Evolutionary conservation across 225 moss, liverwort and hornwort genomes (phyloP).

Genomic region (Sphagnum contortum): DNA sequence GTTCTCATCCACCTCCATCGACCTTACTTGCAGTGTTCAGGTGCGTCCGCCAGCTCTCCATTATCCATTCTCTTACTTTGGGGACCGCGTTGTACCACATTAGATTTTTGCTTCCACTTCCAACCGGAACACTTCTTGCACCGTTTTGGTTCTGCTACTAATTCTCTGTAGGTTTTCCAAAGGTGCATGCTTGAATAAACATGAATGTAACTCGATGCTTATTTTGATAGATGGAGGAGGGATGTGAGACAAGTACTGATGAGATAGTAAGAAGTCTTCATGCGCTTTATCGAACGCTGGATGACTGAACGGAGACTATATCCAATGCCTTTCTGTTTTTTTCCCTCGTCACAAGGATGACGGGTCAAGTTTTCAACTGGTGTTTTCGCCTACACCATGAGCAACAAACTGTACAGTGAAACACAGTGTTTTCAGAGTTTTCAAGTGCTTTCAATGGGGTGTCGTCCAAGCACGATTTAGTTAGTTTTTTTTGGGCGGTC

Average conservation of each 20-base stretch:
- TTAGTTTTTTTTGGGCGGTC: background rate
- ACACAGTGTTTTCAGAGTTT: background rate
- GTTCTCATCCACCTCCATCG: conserved; percentile 66
- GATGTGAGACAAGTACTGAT: conserved; percentile 63
- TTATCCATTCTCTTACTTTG: accelerated
- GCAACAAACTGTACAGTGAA: conserved; percentile 9
- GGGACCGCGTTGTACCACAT: background rate
- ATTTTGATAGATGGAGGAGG: conserved; percentile 54
- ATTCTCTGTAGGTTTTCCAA: no score
- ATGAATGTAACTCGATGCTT: no score
- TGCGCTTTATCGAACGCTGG: conserved; percentile 62
- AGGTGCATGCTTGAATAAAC: background rate
- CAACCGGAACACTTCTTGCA: no score
- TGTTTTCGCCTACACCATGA: background rate
- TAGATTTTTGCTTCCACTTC: background rate
- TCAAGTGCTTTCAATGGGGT: background rate
- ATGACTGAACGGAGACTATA: conserved; percentile 17
- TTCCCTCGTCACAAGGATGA: no score
- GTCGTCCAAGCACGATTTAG: background rate
- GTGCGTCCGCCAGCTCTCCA: conserved; percentile 9
- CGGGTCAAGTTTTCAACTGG: background rate
- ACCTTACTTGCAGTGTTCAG: conserved; percentile 80
- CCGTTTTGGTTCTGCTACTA: background rate
- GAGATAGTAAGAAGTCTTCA: conserved; percentile 69
- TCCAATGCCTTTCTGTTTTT: conserved; percentile 2